Conservation (phyloP, 345 rosid genomes). For the Ailanthus altissimus region DNA sequence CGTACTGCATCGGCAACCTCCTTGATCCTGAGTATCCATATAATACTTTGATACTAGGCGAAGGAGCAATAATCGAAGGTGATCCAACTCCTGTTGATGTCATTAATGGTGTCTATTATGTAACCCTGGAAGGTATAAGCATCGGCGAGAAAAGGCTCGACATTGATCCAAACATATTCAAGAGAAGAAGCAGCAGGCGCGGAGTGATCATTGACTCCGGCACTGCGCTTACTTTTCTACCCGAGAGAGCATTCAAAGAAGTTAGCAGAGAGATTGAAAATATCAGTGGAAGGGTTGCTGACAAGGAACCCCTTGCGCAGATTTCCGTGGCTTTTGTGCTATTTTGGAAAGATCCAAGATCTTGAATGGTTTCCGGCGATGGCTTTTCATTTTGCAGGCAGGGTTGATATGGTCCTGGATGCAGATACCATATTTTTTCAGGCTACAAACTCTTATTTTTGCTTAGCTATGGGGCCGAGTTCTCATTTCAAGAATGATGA, state of each 20-base stretch:
- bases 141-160: constrained; percentile 33
- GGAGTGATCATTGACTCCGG: constrained; percentile 43
- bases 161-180: constrained; percentile 26
- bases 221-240: constrained; percentile 26
- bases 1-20: constrained; percentile 45
- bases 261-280: constrained; percentile 23
- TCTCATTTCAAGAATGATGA: constrained; percentile 1
- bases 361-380: constrained; percentile 52
- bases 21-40: constrained; percentile 24
- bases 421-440: constrained; percentile 47
- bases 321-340: constrained; percentile 35
- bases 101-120: constrained; percentile 21
- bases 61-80: constrained; percentile 37
- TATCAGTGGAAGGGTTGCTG: constrained; percentile 22
- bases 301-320: neutral
- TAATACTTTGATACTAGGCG: constrained; percentile 33
- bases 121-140: constrained; percentile 41
- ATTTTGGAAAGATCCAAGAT: constrained; percentile 43
- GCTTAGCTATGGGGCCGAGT: constrained; percentile 44
- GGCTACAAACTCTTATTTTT: constrained; percentile 35
- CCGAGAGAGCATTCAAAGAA: neutral
- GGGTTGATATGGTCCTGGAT: constrained; percentile 58
- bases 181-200: neutral
- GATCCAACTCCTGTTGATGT: constrained; percentile 32
- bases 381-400: constrained; percentile 48